Evolutionary conservation across 2,329 filamentous ascomycete species (phyloP).

Genomic region (Fusarium zealandicum): DNA sequence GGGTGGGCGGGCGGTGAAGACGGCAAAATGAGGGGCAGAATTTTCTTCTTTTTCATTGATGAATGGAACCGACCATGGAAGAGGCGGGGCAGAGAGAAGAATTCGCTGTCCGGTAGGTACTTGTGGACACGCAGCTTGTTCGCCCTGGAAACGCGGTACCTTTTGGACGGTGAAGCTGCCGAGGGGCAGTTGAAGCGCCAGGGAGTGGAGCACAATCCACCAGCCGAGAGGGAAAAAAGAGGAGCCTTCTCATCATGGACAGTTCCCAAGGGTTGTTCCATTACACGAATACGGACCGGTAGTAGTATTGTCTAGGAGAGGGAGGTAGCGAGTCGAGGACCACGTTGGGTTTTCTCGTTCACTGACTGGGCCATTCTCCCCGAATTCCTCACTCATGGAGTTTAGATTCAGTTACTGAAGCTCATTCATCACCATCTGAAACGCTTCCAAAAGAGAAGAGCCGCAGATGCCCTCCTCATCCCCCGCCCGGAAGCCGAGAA

Average conservation of each 20-base stretch:
- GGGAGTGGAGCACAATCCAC: constrained; percentile 28
- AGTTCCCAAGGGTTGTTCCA: constrained; percentile 14
- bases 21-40: constrained; percentile 43
- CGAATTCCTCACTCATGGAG: not conserved
- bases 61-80: constrained; percentile 16
- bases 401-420: not conserved
- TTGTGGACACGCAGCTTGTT: constrained; percentile 20
- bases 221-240: constrained; percentile 19
- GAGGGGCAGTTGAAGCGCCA: constrained; percentile 8
- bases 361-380: constrained; percentile 30
- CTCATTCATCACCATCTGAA: no score
- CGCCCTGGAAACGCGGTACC: constrained; percentile 10
- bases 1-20: constrained; percentile 38
- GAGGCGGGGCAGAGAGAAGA: constrained; percentile 24
- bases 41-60: constrained; percentile 36
- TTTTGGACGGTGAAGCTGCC: not conserved
- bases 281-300: constrained; percentile 30
- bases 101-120: constrained; percentile 13
- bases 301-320: not conserved
- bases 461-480: constrained; percentile 7
- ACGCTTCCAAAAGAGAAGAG: not conserved
- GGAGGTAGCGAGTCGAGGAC: constrained; percentile 16
- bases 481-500: constrained; percentile 40
- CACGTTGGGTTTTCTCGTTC: constrained; percentile 40
- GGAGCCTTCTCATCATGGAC: constrained; percentile 29